A percentile compares a stretch with the other conserved stretches of the same genome.
phyloP scores from a whole-genome alignment of 2,329 filamentous ascomycete genomes.

The Beauveria australis region DNA sequence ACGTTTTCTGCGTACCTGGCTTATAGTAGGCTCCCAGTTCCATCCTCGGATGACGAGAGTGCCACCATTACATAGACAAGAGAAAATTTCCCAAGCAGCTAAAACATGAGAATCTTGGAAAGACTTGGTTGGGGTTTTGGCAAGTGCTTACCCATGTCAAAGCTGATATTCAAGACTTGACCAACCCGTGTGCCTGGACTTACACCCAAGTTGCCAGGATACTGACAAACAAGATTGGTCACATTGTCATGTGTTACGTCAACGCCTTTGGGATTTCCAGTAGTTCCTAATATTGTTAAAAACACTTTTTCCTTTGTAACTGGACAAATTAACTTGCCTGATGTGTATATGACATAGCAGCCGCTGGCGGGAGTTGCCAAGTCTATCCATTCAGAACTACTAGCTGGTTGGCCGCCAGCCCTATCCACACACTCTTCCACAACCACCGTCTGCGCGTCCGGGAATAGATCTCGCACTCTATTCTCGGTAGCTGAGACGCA shows the following conservation, averaged over 20 bases:
- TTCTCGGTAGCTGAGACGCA: constrained; percentile 34
- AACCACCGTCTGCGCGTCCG: constrained; percentile 18
- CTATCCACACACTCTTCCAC: constrained; percentile 20
- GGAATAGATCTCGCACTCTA: constrained; percentile 22
- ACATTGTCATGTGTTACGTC: constrained; percentile 49
- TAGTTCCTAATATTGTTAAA: constrained; percentile 33
- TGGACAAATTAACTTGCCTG: constrained; percentile 26
- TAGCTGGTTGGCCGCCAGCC: background rate
- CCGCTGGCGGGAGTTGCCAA: constrained; percentile 28
- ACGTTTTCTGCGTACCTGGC: constrained; percentile 27
- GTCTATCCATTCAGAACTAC: constrained; percentile 16
- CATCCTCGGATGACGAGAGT: constrained; percentile 45
- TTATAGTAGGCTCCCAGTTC: constrained; percentile 38
- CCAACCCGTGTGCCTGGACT: constrained; percentile 41
- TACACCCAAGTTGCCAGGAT: constrained; percentile 44
- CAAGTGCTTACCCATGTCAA: constrained; percentile 47
- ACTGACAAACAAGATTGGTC: constrained; percentile 42
- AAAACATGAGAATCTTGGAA: background rate
- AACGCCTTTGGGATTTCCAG: constrained; percentile 50
- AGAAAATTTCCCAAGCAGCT: constrained; percentile 55
- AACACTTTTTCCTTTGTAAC: background rate
- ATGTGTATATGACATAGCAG: constrained; percentile 47
- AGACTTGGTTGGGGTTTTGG: background rate
- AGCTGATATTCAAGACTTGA: constrained; percentile 49
- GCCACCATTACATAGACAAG: constrained; percentile 48